Evolutionary conservation across 495 filamentous ascomycete species (phyloP).

Genomic region (Echria macrotheca): DNA sequence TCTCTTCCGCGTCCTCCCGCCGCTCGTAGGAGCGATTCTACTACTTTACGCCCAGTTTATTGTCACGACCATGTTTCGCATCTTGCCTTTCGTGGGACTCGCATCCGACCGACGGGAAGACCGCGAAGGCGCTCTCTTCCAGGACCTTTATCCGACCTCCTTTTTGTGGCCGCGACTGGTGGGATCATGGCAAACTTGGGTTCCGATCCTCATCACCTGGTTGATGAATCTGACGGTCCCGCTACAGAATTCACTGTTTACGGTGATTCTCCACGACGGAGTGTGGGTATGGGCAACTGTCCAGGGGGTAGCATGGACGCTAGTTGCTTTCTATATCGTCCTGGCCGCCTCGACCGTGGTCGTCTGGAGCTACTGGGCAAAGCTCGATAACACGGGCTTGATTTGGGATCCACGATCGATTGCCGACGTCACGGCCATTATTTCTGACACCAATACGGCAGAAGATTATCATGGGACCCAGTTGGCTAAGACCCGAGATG

Average conservation of each 20-base stretch:
- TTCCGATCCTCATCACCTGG: conserved; percentile 40
- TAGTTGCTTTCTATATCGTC: conserved; percentile 67
- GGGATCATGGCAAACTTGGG: conserved; percentile 41
- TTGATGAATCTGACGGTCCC: conserved; percentile 43
- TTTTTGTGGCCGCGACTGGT: conserved; percentile 43
- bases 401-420: conserved; percentile 80
- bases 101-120: conserved; percentile 48
- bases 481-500: conserved; percentile 49
- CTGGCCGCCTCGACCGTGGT: conserved; percentile 52
- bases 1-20: conserved; percentile 76
- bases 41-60: conserved; percentile 71
- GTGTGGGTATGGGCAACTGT: conserved; percentile 77
- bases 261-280: conserved; percentile 35
- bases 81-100: conserved; percentile 72
- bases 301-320: conserved; percentile 69
- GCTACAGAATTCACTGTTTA: conserved; percentile 43
- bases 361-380: conserved; percentile 45
- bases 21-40: conserved; percentile 65
- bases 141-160: conserved; percentile 47
- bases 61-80: conserved; percentile 67
- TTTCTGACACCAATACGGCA: conserved; percentile 73
- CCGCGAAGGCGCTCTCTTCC: conserved; percentile 47
- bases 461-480: conserved; percentile 55
- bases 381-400: conserved; percentile 60
- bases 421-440: conserved; percentile 68